phyloP scores from a whole-genome alignment of 148 eudicot genomes.

The Dianthus caryophyllus region DNA sequence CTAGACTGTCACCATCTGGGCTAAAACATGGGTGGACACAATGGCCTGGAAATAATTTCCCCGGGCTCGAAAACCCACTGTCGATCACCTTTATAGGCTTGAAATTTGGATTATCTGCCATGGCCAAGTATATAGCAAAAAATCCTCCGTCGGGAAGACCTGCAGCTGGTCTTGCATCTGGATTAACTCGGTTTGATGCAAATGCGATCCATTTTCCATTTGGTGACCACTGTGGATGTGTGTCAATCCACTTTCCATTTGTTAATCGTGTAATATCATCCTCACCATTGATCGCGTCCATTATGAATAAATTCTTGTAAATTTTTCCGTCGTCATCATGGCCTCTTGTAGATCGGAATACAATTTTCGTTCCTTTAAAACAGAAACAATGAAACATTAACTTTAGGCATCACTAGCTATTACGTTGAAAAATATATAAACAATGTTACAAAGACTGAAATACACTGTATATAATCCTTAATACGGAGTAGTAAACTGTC shows the following conservation, averaged over 20 bases:
- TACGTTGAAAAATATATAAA: no score
- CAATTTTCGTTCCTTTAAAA: conserved; percentile 14
- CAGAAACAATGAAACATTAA: no score
- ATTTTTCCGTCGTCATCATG: not conserved
- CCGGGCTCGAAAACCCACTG: not conserved
- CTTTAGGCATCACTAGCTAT: no score
- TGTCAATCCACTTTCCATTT: conserved; percentile 18
- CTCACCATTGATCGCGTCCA: conserved; percentile 27
- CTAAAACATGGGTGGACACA: no score
- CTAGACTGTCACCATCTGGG: no score
- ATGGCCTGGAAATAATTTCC: no score
- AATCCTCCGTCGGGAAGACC: conserved; percentile 22
- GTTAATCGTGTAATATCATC: conserved; percentile 11
- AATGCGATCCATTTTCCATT: no score
- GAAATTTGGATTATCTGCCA: not conserved
- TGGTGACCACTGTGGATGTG: no score
- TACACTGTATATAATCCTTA: no score
- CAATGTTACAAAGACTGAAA: no score
- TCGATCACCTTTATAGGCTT: conserved; percentile 15
- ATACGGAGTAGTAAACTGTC: no score
- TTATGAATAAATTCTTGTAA: no score
- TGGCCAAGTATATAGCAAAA: conserved; percentile 14
- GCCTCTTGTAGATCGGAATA: conserved; percentile 18
- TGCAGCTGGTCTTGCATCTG: not conserved
- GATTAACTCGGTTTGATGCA: conserved; percentile 20